Evolutionary conservation across 2,329 filamentous ascomycete species (phyloP).

Genomic region (Microcyclospora tardicrescens): DNA sequence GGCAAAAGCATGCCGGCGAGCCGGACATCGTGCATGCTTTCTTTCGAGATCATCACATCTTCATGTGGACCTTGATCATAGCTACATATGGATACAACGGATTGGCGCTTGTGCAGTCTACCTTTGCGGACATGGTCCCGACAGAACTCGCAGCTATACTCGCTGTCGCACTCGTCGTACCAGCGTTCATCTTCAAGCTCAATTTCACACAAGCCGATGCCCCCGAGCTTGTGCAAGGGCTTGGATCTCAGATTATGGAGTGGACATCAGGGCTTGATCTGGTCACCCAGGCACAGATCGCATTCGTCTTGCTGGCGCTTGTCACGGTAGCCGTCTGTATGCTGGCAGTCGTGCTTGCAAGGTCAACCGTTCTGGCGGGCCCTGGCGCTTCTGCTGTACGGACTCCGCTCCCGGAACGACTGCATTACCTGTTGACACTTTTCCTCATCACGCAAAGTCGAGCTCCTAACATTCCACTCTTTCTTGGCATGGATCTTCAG

Average conservation of each 20-base stretch:
- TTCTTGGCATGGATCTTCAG: conserved; percentile 59
- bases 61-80: conserved; percentile 64
- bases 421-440: conserved; percentile 59
- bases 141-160: conserved; percentile 18
- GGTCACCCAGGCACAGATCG: conserved; percentile 22
- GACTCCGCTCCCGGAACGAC: conserved; percentile 17
- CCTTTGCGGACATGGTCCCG: conserved; percentile 16
- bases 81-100: conserved; percentile 53
- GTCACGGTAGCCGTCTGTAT: conserved; percentile 18
- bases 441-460: conserved; percentile 80
- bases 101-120: conserved; percentile 27
- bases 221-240: conserved; percentile 50
- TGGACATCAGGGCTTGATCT: conserved; percentile 18
- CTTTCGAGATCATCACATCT: conserved; percentile 47
- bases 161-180: conserved; percentile 33
- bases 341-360: conserved; percentile 8
- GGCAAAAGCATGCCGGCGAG: conserved; percentile 87
- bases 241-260: conserved; percentile 26
- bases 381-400: conserved; percentile 4
- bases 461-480: conserved; percentile 71
- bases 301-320: conserved; percentile 26
- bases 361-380: conserved; percentile 4
- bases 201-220: conserved; percentile 79
- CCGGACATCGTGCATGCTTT: conserved; percentile 70
- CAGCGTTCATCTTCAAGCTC: conserved; percentile 73